A percentile compares a stretch with the other conserved stretches of the same genome.
phyloP scores from a whole-genome alignment of 1,284 basidiomycete species.

The Ceratobasidium sp. region DNA sequence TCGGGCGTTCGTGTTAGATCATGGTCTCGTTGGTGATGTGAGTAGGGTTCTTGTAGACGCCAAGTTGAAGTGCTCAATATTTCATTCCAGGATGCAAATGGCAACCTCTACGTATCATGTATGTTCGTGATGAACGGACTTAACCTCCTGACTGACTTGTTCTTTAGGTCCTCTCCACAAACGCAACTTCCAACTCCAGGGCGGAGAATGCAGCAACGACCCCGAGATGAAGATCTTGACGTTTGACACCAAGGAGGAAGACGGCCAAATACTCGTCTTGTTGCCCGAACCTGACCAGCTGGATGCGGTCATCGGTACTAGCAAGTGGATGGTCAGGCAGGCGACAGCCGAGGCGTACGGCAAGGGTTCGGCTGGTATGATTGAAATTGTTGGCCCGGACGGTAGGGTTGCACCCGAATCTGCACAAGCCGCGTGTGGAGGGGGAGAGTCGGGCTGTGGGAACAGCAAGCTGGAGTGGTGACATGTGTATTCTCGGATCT shows the following conservation, averaged over 20 bases:
- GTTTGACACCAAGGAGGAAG: conserved; percentile 71
- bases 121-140: conserved; percentile 51
- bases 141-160: neutral
- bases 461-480: conserved; percentile 44
- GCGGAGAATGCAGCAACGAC: conserved; percentile 75
- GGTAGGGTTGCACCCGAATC: conserved; percentile 50
- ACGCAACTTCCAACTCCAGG: conserved; percentile 72
- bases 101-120: conserved; percentile 64
- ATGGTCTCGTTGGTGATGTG: conserved; percentile 65
- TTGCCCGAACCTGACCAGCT: conserved; percentile 72
- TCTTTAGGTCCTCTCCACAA: conserved; percentile 75
- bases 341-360: conserved; percentile 65
- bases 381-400: conserved; percentile 63
- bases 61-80: conserved; percentile 62
- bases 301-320: conserved; percentile 74
- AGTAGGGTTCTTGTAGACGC: conserved; percentile 48
- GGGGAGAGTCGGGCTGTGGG: conserved; percentile 30
- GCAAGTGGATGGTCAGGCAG: conserved; percentile 71
- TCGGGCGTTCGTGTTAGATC: conserved; percentile 78
- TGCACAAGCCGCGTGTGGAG: conserved; percentile 17
- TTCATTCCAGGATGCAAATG: conserved; percentile 60
- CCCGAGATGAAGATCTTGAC: conserved; percentile 73
- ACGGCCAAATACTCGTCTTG: conserved; percentile 65
- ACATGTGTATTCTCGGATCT: neutral
- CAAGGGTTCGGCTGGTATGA: conserved; percentile 59